A percentile compares a stretch with the other conserved stretches of the same genome.
phyloP scores from a whole-genome alignment of 495 filamentous ascomycete species.

The Penicillium lagena region DNA sequence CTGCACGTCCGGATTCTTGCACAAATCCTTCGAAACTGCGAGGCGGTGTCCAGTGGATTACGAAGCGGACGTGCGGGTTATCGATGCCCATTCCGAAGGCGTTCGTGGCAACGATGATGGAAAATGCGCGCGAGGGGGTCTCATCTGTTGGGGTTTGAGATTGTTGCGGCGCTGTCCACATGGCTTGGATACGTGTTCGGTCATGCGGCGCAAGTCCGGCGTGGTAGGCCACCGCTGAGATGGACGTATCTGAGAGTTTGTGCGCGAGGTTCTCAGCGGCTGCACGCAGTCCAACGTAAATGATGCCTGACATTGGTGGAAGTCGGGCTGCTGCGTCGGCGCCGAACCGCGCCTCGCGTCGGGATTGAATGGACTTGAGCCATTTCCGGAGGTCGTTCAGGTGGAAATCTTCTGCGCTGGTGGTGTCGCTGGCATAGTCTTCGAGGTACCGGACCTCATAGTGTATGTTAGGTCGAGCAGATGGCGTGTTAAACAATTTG shows the following conservation, averaged over 20 bases:
- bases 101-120: conserved; percentile 89
- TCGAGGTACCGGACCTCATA: conserved; percentile 86
- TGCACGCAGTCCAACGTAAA: conserved; percentile 77
- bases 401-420: conserved; percentile 31
- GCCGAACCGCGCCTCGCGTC: conserved; percentile 45
- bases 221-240: conserved; percentile 45
- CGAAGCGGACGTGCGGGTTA: conserved; percentile 87
- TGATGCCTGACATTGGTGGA: conserved; percentile 72
- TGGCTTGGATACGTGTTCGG: conserved; percentile 41
- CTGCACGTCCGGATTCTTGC: conserved; percentile 89
- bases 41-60: conserved; percentile 87
- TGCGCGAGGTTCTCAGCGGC: conserved; percentile 69
- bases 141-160: conserved; percentile 2
- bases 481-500: conserved; percentile 74
- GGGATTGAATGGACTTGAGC: conserved; percentile 62
- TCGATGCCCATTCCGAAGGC: conserved; percentile 98
- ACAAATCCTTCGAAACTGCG: conserved; percentile 94
- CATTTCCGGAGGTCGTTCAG: conserved; percentile 65
- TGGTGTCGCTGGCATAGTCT: conserved; percentile 34
- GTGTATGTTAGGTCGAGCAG: conserved; percentile 78
- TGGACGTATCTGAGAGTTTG: conserved; percentile 25
- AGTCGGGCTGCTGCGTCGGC: conserved; percentile 40
- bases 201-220: conserved; percentile 39
- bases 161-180: conserved; percentile 68
- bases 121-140: conserved; percentile 49